Conservation (phyloP, 441 rosid genomes). For the Erysimum pusillum region DNA sequence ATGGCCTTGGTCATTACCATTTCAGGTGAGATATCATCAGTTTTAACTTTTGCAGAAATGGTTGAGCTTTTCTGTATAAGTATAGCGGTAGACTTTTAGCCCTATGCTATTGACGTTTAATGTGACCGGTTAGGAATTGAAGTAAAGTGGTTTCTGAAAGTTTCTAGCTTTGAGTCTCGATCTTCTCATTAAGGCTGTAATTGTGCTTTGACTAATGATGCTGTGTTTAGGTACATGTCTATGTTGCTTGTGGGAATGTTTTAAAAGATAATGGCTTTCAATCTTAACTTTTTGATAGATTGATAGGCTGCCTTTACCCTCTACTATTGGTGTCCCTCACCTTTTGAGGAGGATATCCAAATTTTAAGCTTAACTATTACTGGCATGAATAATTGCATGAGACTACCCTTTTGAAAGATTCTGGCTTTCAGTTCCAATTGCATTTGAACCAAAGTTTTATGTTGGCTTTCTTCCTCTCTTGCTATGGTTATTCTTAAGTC, state of each 20-base stretch:
- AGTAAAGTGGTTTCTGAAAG: constrained; percentile 6
- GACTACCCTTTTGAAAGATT: not conserved
- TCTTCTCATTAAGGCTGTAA: constrained; percentile 4
- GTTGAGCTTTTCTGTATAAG: constrained; percentile 10
- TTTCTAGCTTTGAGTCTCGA: constrained; percentile 12
- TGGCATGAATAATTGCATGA: not conserved
- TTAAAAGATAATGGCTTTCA: constrained; percentile 14
- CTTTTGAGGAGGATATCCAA: not conserved
- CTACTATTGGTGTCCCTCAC: not conserved
- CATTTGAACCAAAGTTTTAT: not conserved
- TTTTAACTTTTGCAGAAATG: constrained; percentile 9
- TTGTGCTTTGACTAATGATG: constrained; percentile 8
- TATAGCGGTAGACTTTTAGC: constrained; percentile 10
- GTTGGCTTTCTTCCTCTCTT: constrained; percentile 8
- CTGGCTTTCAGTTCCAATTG: constrained; percentile 7
- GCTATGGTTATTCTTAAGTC: not conserved
- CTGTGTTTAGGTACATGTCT: constrained; percentile 7
- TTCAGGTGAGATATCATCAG: constrained; percentile 56
- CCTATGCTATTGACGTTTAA: not conserved
- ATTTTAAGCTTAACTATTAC: not conserved
- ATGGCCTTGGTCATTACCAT: constrained; percentile 75
- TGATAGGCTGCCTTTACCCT: constrained; percentile 7
- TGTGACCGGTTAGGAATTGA: not conserved
- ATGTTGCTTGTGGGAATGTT: constrained; percentile 1
- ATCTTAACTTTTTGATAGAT: constrained; percentile 14